Conservation (phyloP, 2,329 filamentous ascomycete species). For the Exserohilum turcica region DNA sequence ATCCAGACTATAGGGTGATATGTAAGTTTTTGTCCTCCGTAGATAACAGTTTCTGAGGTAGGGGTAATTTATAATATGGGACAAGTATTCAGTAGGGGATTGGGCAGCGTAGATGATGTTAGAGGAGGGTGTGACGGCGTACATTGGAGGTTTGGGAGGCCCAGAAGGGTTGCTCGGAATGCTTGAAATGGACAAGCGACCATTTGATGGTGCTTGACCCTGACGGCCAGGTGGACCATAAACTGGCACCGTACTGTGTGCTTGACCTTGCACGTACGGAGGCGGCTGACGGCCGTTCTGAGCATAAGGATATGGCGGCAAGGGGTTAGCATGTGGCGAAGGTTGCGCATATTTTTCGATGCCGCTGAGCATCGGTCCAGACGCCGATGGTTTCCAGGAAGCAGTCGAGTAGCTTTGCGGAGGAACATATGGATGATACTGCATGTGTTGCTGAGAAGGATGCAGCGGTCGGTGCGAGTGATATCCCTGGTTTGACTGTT, state of each 20-base stretch:
- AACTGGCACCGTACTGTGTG: conserved; percentile 13
- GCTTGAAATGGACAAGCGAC: conserved; percentile 41
- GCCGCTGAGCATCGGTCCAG: conserved; percentile 28
- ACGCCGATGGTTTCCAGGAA: conserved; percentile 31
- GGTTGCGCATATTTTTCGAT: conserved; percentile 38
- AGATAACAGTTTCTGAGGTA: conserved; percentile 54
- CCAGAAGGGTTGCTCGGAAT: conserved; percentile 37
- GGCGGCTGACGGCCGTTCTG: conserved; percentile 25
- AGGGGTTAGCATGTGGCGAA: conserved; percentile 21
- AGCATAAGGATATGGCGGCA: conserved; percentile 36
- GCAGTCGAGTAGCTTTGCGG: conserved; percentile 30
- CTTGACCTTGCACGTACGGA: conserved; percentile 27
- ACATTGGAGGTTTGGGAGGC: conserved; percentile 46
- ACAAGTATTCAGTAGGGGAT: conserved; percentile 48
- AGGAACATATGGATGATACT: conserved; percentile 38
- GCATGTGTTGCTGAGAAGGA: conserved; percentile 21
- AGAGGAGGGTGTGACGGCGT: conserved; percentile 44
- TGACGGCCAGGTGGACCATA: conserved; percentile 25
- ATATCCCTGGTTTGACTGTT: conserved; percentile 22
- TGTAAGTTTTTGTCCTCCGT: conserved; percentile 53
- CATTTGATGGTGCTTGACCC: conserved; percentile 37
- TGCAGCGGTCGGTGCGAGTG: conserved; percentile 28
- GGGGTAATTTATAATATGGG: conserved; percentile 52
- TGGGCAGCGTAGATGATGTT: conserved; percentile 46
- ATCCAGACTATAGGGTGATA: conserved; percentile 53